A percentile compares a stretch with the other conserved stretches of the same genome.
These are phyloP conservation scores for Heteromeles arbutifolia DNA, from an alignment of 306 rosid genomes.

Conservation along the genomic window DNA sequence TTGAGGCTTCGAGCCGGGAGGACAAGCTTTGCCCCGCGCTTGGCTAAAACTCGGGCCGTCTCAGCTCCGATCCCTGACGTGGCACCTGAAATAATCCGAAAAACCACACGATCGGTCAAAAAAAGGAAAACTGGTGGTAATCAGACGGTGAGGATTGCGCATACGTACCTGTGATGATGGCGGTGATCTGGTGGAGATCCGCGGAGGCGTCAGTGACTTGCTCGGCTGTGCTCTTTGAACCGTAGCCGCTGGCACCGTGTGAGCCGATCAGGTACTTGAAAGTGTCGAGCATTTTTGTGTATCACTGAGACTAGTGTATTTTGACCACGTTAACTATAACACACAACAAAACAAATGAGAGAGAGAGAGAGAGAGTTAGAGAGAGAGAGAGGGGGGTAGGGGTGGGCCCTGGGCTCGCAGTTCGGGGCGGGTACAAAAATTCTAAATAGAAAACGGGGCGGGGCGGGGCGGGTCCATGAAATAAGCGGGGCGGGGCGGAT, in stretches of 20 bases:
- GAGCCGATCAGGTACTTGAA: constrained; percentile 70
- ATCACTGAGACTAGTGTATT: background rate
- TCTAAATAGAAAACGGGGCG: no score
- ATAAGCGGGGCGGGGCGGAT: no score
- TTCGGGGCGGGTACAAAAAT: no score
- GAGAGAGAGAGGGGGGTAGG: background rate
- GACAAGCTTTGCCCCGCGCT: constrained; percentile 69
- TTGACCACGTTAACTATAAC: constrained; percentile 13
- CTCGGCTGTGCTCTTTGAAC: constrained; percentile 82
- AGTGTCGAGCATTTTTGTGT: constrained; percentile 41
- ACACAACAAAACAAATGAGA: background rate
- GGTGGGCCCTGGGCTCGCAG: no score
- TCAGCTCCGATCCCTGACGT: constrained; percentile 95
- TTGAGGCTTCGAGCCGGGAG: constrained; percentile 71
- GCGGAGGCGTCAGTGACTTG: constrained; percentile 39
- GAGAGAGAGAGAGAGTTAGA: background rate
- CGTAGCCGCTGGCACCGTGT: constrained; percentile 67
- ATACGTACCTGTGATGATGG: constrained; percentile 70
- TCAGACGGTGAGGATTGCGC: background rate
- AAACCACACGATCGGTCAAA: background rate
- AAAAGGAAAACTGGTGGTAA: background rate
- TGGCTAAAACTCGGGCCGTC: constrained; percentile 79
- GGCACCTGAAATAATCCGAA: constrained; percentile 39
- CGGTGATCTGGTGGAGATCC: constrained; percentile 61
- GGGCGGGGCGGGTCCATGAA: no score